phyloP scores from a whole-genome alignment of 1,284 basidiomycete species.

The Apiotrichum laibachii region DNA sequence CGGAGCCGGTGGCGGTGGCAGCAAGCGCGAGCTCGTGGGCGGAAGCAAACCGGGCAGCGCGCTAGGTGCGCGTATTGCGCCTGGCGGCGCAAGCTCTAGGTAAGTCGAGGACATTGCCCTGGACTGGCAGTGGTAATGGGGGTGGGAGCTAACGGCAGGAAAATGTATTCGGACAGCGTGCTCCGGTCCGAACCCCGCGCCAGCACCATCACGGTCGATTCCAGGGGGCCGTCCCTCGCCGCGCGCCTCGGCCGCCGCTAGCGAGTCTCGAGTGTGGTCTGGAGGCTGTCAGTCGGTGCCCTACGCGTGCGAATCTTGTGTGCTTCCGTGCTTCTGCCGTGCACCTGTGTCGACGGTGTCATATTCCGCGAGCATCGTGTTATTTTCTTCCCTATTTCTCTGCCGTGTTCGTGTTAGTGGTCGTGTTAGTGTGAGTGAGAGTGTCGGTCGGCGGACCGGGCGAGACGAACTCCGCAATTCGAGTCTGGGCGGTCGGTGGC shows the following conservation, averaged over 20 bases:
- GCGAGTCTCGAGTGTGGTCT: background rate
- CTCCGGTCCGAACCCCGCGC: background rate
- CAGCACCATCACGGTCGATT: background rate
- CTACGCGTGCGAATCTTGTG: no score
- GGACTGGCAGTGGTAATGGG: no score
- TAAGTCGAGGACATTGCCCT: background rate
- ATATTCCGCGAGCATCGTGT: no score
- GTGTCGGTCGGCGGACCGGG: no score
- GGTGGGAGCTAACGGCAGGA: conserved; percentile 54
- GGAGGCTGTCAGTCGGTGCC: background rate
- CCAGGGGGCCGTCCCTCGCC: background rate
- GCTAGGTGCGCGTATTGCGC: background rate
- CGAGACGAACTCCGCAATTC: background rate
- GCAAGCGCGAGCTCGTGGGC: no score
- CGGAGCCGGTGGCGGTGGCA: background rate
- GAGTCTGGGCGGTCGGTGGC: background rate
- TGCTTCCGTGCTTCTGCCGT: no score
- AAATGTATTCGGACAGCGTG: conserved; percentile 70
- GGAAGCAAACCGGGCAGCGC: background rate
- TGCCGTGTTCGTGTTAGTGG: no score
- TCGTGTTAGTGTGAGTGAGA: no score
- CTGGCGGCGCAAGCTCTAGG: background rate
- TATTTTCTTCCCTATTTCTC: no score
- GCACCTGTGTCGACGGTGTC: no score
- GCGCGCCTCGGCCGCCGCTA: background rate